Conservation (phyloP, 305 asterid species). For the Vinca major region DNA sequence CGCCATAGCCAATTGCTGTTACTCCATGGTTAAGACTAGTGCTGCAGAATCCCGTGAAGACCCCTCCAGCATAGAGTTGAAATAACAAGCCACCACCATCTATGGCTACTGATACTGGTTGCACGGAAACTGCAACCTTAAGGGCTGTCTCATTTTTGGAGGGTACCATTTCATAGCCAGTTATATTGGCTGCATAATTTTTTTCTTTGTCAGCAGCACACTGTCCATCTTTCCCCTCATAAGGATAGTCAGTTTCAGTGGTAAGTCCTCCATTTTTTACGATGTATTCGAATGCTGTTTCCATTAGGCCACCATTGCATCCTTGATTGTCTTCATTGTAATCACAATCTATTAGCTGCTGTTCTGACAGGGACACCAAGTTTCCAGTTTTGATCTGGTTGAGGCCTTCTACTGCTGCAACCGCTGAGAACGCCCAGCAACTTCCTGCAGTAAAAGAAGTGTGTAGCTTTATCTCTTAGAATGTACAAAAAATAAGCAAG, state of each 20-base stretch:
- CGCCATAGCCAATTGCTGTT: conserved; percentile 45
- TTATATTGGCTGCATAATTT: conserved; percentile 31
- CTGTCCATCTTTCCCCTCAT: conserved; percentile 26
- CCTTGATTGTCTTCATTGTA: conserved; percentile 16
- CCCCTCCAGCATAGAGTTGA: conserved; percentile 45
- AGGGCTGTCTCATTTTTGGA: conserved; percentile 29
- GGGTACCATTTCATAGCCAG: conserved; percentile 36
- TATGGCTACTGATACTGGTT: conserved; percentile 60
- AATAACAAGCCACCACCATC: conserved; percentile 43
- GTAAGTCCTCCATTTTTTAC: conserved; percentile 43
- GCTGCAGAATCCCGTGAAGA: conserved; percentile 44
- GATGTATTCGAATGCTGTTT: conserved; percentile 47
- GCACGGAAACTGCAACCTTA: conserved; percentile 41
- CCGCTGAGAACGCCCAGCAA: conserved; percentile 33
- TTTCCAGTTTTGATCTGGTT: conserved; percentile 25
- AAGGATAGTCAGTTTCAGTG: conserved; percentile 43
- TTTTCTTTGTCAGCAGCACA: conserved; percentile 25
- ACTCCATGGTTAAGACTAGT: conserved; percentile 42
- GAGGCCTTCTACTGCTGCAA: conserved; percentile 32
- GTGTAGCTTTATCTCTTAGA: too few species aligned
- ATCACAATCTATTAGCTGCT: conserved; percentile 33
- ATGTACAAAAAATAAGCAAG: background rate
- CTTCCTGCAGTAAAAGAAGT: conserved; percentile 24
- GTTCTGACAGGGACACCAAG: conserved; percentile 25
- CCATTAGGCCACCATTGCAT: conserved; percentile 48